These are phyloP conservation scores for Paxillus rubicundulus DNA, from an alignment of 768 basidiomycete species.

Conservation along the genomic window DNA sequence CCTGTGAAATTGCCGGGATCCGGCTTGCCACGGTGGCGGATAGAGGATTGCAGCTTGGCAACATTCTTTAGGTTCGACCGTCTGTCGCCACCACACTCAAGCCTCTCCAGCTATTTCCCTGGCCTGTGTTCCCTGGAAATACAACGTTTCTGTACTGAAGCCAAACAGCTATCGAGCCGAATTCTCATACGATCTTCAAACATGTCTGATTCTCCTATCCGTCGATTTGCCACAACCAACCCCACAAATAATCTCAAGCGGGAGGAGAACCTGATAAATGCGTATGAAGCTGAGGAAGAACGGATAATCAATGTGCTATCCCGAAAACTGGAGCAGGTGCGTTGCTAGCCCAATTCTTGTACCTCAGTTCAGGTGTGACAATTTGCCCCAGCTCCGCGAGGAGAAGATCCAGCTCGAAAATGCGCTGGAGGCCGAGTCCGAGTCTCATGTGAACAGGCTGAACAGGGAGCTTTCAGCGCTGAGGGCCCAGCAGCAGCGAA, in stretches of 20 bases:
- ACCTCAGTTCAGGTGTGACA: neutral
- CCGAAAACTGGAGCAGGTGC: constrained; percentile 79
- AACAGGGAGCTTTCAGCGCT: constrained; percentile 67
- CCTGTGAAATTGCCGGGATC: neutral
- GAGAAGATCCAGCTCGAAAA: constrained; percentile 86
- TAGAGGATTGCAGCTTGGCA: constrained; percentile 1
- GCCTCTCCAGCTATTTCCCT: neutral
- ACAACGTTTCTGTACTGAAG: neutral
- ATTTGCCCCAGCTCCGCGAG: constrained; percentile 59
- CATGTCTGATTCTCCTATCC: constrained; percentile 49
- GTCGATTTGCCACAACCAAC: constrained; percentile 53
- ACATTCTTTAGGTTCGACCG: neutral
- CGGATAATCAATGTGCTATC: constrained; percentile 82
- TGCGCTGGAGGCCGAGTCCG: constrained; percentile 79
- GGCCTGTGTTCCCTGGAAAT: neutral
- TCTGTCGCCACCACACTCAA: neutral
- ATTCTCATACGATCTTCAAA: neutral
- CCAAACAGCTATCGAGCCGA: neutral
- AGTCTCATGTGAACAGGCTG: constrained; percentile 77
- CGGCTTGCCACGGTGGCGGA: neutral
- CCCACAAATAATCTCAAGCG: constrained; percentile 45
- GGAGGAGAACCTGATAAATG: constrained; percentile 80
- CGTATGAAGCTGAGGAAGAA: constrained; percentile 89
- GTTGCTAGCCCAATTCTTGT: neutral
- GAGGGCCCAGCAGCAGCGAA: constrained; percentile 53